Base-by-base conservation (phyloP, 768 basidiomycete genomes). In the Serendipita indica region DNA sequence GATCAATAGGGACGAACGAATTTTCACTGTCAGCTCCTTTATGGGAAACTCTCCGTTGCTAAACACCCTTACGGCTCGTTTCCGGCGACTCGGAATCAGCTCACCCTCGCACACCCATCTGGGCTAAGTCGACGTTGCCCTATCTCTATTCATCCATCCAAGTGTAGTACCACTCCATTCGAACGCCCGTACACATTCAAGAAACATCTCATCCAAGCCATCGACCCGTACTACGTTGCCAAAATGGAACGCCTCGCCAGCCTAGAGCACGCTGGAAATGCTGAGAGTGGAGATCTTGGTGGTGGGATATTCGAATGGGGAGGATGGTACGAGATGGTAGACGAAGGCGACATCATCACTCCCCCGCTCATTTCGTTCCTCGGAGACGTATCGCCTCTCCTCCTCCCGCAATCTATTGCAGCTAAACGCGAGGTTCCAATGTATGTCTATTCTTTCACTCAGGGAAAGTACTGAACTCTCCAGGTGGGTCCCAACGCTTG, bases 401-500 rank as follows among this genome's bases (percentile, higher is more conserved):
- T 54, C 7, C 49, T 54, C 10, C 49, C 49, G 1, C 7, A 18
- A 16, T 54, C 49, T 1, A 7, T 54, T 22, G 49, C 49, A 7
- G 6, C 20, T 16, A 32, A 27, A 28, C 3, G 49, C 7, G 49
- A 54, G 20, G 30, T 28, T 25, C 27, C 27, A 6, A 22, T 54
- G 49, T 54, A 54, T 7, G 49, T 54, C 22, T 7, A 22, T 27
- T 25, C 7, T 10, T 16, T 10, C 35, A 37, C 35, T n/a, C 35
- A n/a, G 35, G 16, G 27, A 7, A 25, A 43, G 18, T 5, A 5
- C 27, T n/a, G 6, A 18, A 43, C 10, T 37, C 22, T 14, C 30
- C n/a, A 54, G 49, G 20, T 54, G 49, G 49, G 7, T 54, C 7
- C 49, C 49, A n/a, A 54, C 49, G n/a, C n/a, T 54, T 6, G 49